A percentile compares a stretch with the other conserved stretches of the same genome.
Evolutionary conservation across 257 asterid species (phyloP).

Genomic region (Solanum rostratum): DNA sequence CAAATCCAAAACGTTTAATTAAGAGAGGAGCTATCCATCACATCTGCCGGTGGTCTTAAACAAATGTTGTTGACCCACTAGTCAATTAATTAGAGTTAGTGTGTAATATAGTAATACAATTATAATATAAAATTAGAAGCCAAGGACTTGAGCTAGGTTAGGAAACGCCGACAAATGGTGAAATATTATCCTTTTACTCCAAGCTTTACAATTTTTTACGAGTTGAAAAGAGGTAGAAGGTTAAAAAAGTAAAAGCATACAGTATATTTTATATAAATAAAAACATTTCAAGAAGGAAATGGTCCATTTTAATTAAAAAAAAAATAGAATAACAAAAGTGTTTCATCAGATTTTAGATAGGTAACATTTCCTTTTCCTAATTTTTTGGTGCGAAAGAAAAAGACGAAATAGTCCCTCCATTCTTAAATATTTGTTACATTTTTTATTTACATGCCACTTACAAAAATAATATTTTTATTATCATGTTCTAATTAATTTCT

Average conservation of each 20-base stretch:
- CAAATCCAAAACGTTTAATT: too few species aligned
- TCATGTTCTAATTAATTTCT: not conserved
- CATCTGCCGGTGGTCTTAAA: too few species aligned
- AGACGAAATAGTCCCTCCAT: not conserved
- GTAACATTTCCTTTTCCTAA: too few species aligned
- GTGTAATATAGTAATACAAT: not conserved
- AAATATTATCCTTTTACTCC: not conserved
- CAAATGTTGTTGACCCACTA: too few species aligned
- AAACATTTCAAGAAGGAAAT: not conserved
- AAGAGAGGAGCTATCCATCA: too few species aligned
- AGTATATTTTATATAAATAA: not conserved
- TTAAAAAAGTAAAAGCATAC: not conserved
- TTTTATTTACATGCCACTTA: not conserved
- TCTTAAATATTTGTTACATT: too few species aligned
- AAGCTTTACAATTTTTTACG: too few species aligned
- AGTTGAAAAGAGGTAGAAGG: too few species aligned
- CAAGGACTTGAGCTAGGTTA: not conserved
- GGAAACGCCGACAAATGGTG: not conserved
- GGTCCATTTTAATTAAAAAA: too few species aligned
- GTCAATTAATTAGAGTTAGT: not conserved
- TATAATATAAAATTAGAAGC: not conserved
- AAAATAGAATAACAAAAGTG: not conserved
- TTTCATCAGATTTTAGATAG: not conserved
- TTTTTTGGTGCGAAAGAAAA: not conserved
- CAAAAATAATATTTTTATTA: too few species aligned